phyloP scores from a whole-genome alignment of 371 early-diverging fungal genomes.

The Mortierella polycephala region DNA sequence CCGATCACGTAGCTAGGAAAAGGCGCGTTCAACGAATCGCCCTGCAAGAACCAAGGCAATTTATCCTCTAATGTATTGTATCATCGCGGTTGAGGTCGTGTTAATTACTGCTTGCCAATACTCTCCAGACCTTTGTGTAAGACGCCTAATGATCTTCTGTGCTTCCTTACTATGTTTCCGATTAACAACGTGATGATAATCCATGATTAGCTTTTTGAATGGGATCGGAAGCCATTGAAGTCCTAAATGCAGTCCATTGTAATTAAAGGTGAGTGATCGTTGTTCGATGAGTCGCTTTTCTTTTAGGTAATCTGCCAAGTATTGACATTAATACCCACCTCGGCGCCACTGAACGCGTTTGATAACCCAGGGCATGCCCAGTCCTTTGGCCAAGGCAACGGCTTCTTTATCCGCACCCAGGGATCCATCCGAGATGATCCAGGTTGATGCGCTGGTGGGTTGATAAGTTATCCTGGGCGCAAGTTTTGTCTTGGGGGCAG shows the following conservation, averaged over 20 bases:
- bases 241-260: slow-evolving; percentile 9
- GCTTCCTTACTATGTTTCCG: slow-evolving; percentile 25
- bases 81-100: too few relatives aligned
- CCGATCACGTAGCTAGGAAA: slow-evolving; percentile 47
- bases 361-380: slow-evolving; percentile 36
- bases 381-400: slow-evolving; percentile 30
- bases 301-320: not conserved
- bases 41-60: slow-evolving; percentile 45
- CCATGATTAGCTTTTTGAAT: slow-evolving; percentile 51
- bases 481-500: not conserved
- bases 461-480: slow-evolving; percentile 26
- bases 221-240: slow-evolving; percentile 50
- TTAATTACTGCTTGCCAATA: too few relatives aligned
- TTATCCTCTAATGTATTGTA: slow-evolving; percentile 19
- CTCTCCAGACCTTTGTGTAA: not conserved
- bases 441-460: slow-evolving; percentile 30
- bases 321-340: slow-evolving; percentile 11
- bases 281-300: too few relatives aligned
- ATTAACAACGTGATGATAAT: slow-evolving; percentile 45
- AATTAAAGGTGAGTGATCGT: not conserved
- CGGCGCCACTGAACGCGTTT: slow-evolving; percentile 49
- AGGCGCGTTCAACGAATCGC: slow-evolving; percentile 32
- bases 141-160: not conserved
- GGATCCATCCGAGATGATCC: slow-evolving; percentile 48
- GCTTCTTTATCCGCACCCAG: slow-evolving; percentile 50